Evolutionary conservation across 495 filamentous ascomycete genomes (phyloP).

Genomic region (Neurospora sp.): DNA sequence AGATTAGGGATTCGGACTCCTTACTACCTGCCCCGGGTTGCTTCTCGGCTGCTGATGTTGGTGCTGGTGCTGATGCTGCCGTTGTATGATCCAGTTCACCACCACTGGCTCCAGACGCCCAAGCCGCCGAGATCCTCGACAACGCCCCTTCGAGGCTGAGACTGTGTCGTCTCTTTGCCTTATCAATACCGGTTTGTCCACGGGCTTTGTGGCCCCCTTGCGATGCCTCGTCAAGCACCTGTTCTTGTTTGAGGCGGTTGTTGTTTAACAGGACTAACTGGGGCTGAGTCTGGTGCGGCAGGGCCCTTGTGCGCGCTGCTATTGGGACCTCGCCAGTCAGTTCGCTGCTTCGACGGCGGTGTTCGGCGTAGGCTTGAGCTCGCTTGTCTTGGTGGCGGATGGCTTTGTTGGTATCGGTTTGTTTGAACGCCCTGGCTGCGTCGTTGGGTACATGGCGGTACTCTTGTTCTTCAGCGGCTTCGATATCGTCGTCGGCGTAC

Average conservation of each 20-base stretch:
- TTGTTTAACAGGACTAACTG: not conserved
- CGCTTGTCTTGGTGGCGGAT: slow-evolving; percentile 19
- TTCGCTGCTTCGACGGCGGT: not conserved
- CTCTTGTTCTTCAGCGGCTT: slow-evolving; percentile 10
- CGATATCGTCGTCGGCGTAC: slow-evolving; percentile 6
- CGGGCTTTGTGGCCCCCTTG: not conserved
- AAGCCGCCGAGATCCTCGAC: not conserved
- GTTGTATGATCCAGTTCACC: not conserved
- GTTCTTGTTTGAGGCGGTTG: not conserved
- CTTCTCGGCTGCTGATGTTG: not conserved
- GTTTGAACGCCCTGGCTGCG: slow-evolving; percentile 38
- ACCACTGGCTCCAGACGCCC: not conserved
- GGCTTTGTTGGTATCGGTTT: slow-evolving; percentile 33
- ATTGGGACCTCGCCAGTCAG: not conserved
- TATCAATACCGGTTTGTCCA: not conserved
- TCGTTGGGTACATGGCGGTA: slow-evolving; percentile 33
- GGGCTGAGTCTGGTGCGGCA: not conserved
- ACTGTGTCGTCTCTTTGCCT: not conserved
- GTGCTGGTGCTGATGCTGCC: not conserved
- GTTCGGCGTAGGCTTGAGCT: not conserved
- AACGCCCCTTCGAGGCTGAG: not conserved
- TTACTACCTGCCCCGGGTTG: not conserved
- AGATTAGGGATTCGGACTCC: not conserved
- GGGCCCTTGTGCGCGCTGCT: not conserved
- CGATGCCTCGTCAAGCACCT: not conserved